phyloP scores from a whole-genome alignment of 495 filamentous ascomycete species.

The Tuber umbilicatum region DNA sequence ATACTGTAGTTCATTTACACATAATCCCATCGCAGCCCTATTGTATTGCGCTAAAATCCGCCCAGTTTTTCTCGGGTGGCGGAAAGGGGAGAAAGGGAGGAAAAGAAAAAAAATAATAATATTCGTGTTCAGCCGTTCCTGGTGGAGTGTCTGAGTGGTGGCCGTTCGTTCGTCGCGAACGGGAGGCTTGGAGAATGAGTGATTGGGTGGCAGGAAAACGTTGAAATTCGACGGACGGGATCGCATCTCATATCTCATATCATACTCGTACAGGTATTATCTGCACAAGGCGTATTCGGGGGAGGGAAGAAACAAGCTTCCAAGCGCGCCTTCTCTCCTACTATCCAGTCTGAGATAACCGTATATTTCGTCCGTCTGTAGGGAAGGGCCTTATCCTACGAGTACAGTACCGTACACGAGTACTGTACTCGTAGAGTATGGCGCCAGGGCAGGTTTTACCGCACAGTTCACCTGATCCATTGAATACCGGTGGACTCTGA shows the following conservation, averaged over 20 bases:
- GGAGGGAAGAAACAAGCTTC: not conserved
- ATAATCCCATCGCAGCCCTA: not conserved
- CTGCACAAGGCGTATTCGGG: not conserved
- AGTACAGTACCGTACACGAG: no score
- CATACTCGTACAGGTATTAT: not conserved
- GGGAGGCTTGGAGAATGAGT: not conserved
- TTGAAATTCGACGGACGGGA: not conserved
- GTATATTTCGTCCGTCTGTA: not conserved
- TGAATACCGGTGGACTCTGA: not conserved
- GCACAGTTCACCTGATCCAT: not conserved
- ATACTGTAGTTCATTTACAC: not conserved
- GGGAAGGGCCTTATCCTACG: not conserved
- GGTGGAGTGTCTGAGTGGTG: not conserved
- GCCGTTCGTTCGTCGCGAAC: not conserved
- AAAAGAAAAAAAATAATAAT: not conserved
- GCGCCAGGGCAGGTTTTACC: not conserved
- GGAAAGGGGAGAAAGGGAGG: not conserved
- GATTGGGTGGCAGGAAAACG: not conserved
- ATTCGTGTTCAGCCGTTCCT: not conserved
- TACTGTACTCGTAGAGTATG: not conserved
- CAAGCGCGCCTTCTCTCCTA: not conserved
- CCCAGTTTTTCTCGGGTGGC: not conserved
- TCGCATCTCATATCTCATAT: not conserved
- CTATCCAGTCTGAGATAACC: not conserved
- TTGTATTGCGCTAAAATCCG: not conserved